Base-by-base conservation (phyloP, 23 red algal genomes). In the Gracilaria gracilis region DNA sequence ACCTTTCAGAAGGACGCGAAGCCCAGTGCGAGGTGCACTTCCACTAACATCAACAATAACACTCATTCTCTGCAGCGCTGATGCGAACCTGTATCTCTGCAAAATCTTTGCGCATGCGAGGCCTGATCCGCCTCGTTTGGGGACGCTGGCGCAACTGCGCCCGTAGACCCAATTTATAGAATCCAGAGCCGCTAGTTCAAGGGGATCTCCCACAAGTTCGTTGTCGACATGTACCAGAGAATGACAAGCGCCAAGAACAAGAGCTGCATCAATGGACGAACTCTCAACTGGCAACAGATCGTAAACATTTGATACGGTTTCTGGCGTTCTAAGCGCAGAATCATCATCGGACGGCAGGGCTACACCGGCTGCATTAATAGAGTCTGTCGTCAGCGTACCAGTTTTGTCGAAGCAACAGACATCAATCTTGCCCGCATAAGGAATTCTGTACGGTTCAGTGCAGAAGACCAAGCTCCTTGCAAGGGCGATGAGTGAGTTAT, bases 361-460 rank as follows among this genome's bases (percentile, higher is more conserved):
- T n/a, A 93, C 65, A 1, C 90, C 93, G 33, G 84, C 81, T 32
- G 93, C 77, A 39, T 93, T 82, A 31, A 99, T 93, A 12, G 79
- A 75, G 61, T 99, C 97, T 0, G 92, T 92, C 38, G 97, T 99
- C 16, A 99, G 73, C 0, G 97, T 99, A 16, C 97, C 97, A 5
- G 97, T 99, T 71, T 99, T 99, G 85, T 99, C 97, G 79, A 99
- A 99, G 67, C 93, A 94, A 49, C 97, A 99, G 20, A 96, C 66
- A 65, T 99, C 97, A 29, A 99, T 67, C 91, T 90, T 99, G 48
- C 97, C 97, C 7, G 97, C 97, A 51, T 80, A 92, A 44, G 97
- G 97, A 69, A 99, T 99, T 62, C 97, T 80, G 83, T 93, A 99
- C 0, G 97, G 97, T 59, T 99, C 97, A 23, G 94, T 99, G 79